These are phyloP conservation scores for Nicotiana benthamiana DNA, from an alignment of 257 asterid genomes.

Conservation along the genomic window DNA sequence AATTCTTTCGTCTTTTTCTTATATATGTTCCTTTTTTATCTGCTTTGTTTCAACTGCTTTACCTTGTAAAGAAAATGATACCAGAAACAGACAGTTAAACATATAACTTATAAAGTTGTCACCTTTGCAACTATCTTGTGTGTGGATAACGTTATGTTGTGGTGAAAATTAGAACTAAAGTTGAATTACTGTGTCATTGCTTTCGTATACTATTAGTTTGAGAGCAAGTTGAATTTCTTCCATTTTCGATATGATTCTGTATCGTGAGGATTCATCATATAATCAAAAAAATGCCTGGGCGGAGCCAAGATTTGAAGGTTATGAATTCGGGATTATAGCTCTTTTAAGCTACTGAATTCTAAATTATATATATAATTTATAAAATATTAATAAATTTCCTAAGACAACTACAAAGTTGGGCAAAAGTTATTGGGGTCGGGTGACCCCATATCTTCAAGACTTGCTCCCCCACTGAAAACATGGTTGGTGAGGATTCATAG, in stretches of 20 bases:
- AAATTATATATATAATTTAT: too few species aligned
- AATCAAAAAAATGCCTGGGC: too few species aligned
- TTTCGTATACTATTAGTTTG: neutral
- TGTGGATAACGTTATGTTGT: neutral
- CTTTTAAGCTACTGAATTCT: too few species aligned
- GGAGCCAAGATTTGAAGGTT: too few species aligned
- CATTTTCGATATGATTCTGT: neutral
- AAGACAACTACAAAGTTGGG: too few species aligned
- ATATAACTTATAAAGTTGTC: neutral
- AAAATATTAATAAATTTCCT: too few species aligned
- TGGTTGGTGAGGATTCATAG: too few species aligned
- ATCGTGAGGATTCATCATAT: too few species aligned
- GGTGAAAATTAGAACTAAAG: neutral
- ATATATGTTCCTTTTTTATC: neutral
- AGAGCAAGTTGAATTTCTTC: neutral
- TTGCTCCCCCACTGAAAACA: too few species aligned
- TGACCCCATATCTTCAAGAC: too few species aligned
- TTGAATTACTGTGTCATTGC: neutral
- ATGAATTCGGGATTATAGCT: too few species aligned
- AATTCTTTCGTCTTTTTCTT: neutral
- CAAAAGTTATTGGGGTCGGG: too few species aligned
- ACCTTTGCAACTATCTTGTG: neutral
- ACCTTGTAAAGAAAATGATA: neutral
- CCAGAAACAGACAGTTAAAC: neutral
- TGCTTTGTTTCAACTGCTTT: neutral